Base-by-base conservation (phyloP, 2,329 filamentous ascomycete genomes). In the Microsporum canis region DNA sequence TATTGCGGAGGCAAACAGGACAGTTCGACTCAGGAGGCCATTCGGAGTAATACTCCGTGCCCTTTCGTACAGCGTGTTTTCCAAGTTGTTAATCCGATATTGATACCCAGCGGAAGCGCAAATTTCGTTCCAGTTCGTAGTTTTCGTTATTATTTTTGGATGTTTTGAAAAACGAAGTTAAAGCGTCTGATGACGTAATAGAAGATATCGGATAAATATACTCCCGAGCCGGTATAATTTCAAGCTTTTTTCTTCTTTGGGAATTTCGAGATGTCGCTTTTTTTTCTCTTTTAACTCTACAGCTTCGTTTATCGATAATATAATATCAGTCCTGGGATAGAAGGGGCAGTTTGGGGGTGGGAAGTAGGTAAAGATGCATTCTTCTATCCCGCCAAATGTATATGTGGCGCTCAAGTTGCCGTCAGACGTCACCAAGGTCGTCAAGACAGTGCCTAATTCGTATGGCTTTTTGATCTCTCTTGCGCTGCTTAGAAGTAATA, bases 391-490 rank as follows among this genome's bases (percentile, higher is more conserved):
- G 27, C 73, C 74, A 5, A 63, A 74, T 55, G 68, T 74, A 49
- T 71, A 70, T 60, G 69, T 75, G 62, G 71, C 67, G 27, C 62
- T 76, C 39, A 68, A 70, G 62, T 68, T 76, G 36, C 79, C 84
- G 12, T 85, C 82, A 10, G 83, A 83, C 64, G 73, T 78, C 59
- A 75, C 80, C 61, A 84, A 82, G 69, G 75, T 86, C 62, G 70
- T 84, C 60, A 79, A 85, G 66, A 76, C 86, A 65, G 75, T 79
- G 60, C 84, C 84, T 59, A 82, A 87, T 72, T 83, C 82, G 83
- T 87, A 82, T 71, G 84, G 65, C 17, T 23, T 23, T 23, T 41
- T 61, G 29, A 65, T 60, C 55, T 60, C 62, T 65, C 65, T 60
- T 55, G 60, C 63, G 47, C 23, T 2, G 7, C 12, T 1, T 36